Evolutionary conservation across 306 rosid species (phyloP), one percentile per base, ranked within the genome.

Genomic region (Cucumis cinereus): DNA sequence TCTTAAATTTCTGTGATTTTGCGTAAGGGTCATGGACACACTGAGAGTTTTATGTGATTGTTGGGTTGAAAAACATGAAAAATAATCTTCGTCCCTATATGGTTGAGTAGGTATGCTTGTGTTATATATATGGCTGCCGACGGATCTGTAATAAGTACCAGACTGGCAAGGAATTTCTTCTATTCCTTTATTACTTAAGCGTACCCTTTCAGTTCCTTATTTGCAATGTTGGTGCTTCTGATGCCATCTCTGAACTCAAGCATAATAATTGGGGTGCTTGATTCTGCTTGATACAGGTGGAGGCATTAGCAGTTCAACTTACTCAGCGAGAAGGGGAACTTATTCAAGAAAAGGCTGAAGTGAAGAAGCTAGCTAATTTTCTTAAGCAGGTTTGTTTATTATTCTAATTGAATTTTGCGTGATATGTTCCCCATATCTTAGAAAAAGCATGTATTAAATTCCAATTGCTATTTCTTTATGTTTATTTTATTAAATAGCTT

Each of bases 301-400:
- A 85, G 85, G 97, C 98, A 78, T 85, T 93, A 47, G 94, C 97
- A 50, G 90, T 93, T 82, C 98, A 93, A 77, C 82, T 93, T 86
- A 91, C 94, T 78, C 97, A 83, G 66, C 83, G 90, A 59, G 90
- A 87, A 84, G 90, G 90, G 68, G 88, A 87, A 79, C 58, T 87
- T 43, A 76, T 90, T 82, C 97, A 86, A 90, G 99, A 94, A 84
- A 94, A 92, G 85, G 74, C 97, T 7, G 99, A 94, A 84, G 99
- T 94, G 81, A 94, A 92, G 89, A 92, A 86, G 84, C 86, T 94
- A 66, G 96, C 97, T 77, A 90, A 80, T 84, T 94, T 94, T 90
- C 97, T 94, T 81, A 94, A 94, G 90, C 95, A 90, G 97, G 99
- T 90, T 84, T 83, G 54, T 76, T 69, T 54, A 74, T 30, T 45